These are phyloP conservation scores for Fonsecaea nubica DNA, from an alignment of 2,329 filamentous ascomycete species.

Conservation along the genomic window DNA sequence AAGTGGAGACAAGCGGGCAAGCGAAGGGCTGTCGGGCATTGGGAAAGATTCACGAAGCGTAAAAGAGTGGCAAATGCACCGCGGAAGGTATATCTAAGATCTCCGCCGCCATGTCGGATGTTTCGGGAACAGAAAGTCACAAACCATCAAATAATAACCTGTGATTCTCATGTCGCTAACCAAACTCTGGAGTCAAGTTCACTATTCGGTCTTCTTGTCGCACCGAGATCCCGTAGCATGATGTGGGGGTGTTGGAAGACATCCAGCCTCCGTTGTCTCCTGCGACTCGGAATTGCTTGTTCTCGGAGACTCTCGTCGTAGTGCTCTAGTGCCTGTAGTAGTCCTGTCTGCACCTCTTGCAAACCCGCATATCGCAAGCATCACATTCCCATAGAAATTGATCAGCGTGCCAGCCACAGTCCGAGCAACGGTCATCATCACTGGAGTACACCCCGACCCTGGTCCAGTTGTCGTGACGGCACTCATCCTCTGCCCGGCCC, in stretches of 20 bases:
- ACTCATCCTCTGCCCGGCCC: constrained; percentile 7
- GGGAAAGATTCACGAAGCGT: background rate
- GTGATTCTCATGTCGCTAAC: background rate
- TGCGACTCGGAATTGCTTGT: background rate
- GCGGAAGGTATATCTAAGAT: constrained; percentile 2
- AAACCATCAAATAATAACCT: no score
- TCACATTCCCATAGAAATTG: constrained; percentile 25
- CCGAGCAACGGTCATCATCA: constrained; percentile 23
- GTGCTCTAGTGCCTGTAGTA: background rate
- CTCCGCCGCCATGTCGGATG: background rate
- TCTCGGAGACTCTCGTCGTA: background rate
- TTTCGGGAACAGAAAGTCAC: background rate
- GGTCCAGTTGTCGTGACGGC: constrained; percentile 24
- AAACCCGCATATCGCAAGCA: constrained; percentile 14
- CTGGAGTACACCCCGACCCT: background rate
- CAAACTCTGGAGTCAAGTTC: background rate
- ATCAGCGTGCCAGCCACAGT: constrained; percentile 26
- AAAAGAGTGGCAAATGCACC: background rate
- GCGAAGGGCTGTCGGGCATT: background rate
- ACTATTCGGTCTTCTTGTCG: background rate
- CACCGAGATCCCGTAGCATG: constrained; percentile 5
- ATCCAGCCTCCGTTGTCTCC: background rate
- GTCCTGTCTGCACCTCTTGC: constrained; percentile 7
- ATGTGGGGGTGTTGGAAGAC: background rate
- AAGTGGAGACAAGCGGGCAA: background rate